A percentile compares a stretch with the other conserved stretches of the same genome.
phyloP scores from a whole-genome alignment of 441 rosid species.

The Erodium chrysanthum region DNA sequence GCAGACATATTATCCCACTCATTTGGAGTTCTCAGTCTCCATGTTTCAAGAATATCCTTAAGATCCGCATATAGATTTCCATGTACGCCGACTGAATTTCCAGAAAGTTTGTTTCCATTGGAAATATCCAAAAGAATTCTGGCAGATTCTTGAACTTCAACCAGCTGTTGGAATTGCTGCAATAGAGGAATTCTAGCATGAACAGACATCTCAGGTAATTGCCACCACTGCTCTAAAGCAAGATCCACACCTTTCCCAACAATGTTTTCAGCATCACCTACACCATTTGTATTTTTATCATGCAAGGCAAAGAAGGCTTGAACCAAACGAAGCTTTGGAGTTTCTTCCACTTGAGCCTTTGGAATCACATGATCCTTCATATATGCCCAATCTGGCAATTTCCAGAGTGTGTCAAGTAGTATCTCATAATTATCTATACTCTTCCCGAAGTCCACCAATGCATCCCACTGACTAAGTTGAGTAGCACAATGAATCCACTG shows the following conservation, averaged over 20 bases:
- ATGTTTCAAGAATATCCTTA: constrained; percentile 92
- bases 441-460: constrained; percentile 89
- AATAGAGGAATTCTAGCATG: constrained; percentile 88
- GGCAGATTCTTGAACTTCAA: constrained; percentile 95
- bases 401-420: constrained; percentile 93
- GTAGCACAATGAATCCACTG: constrained; percentile 90
- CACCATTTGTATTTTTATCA: constrained; percentile 67
- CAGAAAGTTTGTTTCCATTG: constrained; percentile 69
- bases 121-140: constrained; percentile 75
- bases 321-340: constrained; percentile 82
- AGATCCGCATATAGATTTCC: constrained; percentile 85
- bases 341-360: constrained; percentile 96
- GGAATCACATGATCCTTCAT: constrained; percentile 92
- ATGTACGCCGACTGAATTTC: constrained; percentile 49
- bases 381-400: constrained; percentile 86
- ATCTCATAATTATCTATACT: constrained; percentile 82
- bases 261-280: constrained; percentile 76
- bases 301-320: constrained; percentile 90
- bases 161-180: constrained; percentile 95
- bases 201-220: constrained; percentile 91
- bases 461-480: constrained; percentile 98
- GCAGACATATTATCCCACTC: constrained; percentile 94
- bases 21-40: constrained; percentile 96
- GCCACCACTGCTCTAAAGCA: constrained; percentile 98
- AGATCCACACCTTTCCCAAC: constrained; percentile 89